phyloP scores from a whole-genome alignment of 106 monocot genomes.

The Cymbidium sinense region DNA sequence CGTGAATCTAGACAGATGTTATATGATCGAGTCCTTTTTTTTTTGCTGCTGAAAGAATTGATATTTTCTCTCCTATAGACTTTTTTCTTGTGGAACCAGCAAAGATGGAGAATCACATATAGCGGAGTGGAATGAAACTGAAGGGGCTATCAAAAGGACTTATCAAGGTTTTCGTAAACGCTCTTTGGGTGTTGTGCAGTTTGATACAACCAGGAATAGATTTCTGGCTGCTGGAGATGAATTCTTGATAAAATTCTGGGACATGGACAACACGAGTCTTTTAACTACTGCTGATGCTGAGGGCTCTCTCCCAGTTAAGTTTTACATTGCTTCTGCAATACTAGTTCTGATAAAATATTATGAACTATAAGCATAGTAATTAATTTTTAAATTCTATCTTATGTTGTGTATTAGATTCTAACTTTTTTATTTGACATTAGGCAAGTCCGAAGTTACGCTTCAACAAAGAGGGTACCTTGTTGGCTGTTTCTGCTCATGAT shows the following conservation, averaged over 20 bases:
- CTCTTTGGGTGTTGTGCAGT: slow-evolving; percentile 60
- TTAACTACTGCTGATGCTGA: slow-evolving; percentile 66
- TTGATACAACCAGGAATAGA: slow-evolving; percentile 75
- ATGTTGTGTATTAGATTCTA: slow-evolving; percentile 6
- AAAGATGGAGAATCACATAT: slow-evolving; percentile 75
- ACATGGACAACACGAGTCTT: slow-evolving; percentile 67
- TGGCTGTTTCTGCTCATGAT: slow-evolving; percentile 65
- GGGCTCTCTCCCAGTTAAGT: slow-evolving; percentile 66
- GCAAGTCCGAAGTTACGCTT: slow-evolving; percentile 66
- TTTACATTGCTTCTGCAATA: neutral
- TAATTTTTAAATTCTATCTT: slow-evolving; percentile 6
- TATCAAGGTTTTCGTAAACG: slow-evolving; percentile 71
- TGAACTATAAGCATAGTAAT: slow-evolving; percentile 8
- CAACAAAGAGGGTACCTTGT: slow-evolving; percentile 81
- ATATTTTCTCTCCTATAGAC: slow-evolving; percentile 34
- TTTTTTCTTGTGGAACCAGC: slow-evolving; percentile 90
- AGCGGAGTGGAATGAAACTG: slow-evolving; percentile 93
- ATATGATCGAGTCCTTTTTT: neutral
- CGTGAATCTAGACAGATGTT: neutral
- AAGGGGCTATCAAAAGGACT: slow-evolving; percentile 79
- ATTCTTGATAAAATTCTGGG: slow-evolving; percentile 79
- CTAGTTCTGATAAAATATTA: neutral
- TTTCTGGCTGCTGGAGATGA: slow-evolving; percentile 87
- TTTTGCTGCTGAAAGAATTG: neutral
- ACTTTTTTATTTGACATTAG: slow-evolving; percentile 23